Percentiles rank a stretch among this genome's conserved stretches.
Conservation (phyloP, 768 basidiomycete genomes). For the Suillus subluteus region DNA sequence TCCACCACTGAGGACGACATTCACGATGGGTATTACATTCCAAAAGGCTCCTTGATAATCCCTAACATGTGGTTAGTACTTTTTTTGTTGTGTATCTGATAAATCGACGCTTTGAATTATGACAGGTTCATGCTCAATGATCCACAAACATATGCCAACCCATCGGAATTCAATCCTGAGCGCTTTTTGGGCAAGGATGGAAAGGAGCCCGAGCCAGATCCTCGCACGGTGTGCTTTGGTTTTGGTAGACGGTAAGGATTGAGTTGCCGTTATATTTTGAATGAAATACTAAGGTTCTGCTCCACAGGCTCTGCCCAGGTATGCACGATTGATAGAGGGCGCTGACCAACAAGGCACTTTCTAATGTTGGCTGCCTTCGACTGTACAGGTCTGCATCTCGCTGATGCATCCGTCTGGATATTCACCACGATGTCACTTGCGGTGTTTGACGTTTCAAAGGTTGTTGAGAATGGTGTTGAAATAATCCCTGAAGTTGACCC, state of each 20-base stretch:
- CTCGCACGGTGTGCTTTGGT: slow-evolving; percentile 25
- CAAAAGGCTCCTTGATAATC: slow-evolving; percentile 27
- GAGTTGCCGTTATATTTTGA: neutral
- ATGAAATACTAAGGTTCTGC: neutral
- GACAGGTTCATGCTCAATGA: slow-evolving; percentile 59
- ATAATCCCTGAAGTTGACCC: slow-evolving; percentile 47
- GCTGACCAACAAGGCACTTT: neutral
- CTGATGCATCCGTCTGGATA: slow-evolving; percentile 31
- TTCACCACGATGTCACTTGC: slow-evolving; percentile 44
- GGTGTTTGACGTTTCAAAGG: slow-evolving; percentile 46
- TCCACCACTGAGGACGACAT: slow-evolving; percentile 24
- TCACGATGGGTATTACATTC: slow-evolving; percentile 20
- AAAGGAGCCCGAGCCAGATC: slow-evolving; percentile 21
- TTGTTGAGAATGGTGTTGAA: slow-evolving; percentile 42
- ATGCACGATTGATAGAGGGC: neutral
- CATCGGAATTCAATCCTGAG: slow-evolving; percentile 37
- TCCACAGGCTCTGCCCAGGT: slow-evolving; percentile 25
- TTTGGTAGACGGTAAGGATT: slow-evolving; percentile 32
- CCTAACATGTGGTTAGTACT: slow-evolving; percentile 30
- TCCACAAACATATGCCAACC: slow-evolving; percentile 40
- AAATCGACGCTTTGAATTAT: neutral
- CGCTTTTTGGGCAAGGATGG: slow-evolving; percentile 29
- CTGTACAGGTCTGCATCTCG: slow-evolving; percentile 33
- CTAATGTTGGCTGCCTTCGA: neutral
- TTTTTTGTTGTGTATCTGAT: neutral